Conservation (phyloP, 2,329 filamentous ascomycete species). For the Colletotrichum truncatum region DNA sequence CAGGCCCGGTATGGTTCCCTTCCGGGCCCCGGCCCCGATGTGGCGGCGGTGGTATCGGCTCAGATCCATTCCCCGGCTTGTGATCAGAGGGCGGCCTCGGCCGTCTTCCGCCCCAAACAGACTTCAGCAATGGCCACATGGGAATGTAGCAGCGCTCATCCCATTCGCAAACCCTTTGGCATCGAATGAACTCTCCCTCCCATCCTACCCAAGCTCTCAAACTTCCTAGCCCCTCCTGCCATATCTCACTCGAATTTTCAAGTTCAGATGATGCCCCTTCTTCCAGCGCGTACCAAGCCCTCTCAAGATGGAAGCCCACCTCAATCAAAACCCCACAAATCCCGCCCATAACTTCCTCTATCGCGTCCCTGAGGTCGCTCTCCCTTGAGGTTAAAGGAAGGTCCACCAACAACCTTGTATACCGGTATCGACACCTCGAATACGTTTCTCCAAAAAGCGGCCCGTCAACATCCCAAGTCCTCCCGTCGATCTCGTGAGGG, state of each 20-base stretch:
- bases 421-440: conserved; percentile 51
- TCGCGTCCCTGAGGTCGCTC: conserved; percentile 44
- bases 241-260: conserved; percentile 22
- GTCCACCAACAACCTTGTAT: conserved; percentile 45
- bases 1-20: neutral
- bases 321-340: conserved; percentile 52
- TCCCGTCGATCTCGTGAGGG: conserved; percentile 36
- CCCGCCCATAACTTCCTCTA: conserved; percentile 49
- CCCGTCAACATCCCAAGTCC: conserved; percentile 43
- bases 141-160: conserved; percentile 58
- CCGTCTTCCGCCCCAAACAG: conserved; percentile 14
- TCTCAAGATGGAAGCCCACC: conserved; percentile 53
- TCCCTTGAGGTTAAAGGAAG: conserved; percentile 45
- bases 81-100: conserved; percentile 20
- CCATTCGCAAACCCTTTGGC: conserved; percentile 48
- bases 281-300: conserved; percentile 44
- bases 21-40: neutral
- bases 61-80: conserved; percentile 13
- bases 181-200: conserved; percentile 55
- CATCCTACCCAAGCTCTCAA: conserved; percentile 60
- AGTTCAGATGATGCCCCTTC: neutral
- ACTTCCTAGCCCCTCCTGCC: conserved; percentile 47
- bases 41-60: conserved; percentile 16
- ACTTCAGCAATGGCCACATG: conserved; percentile 55
- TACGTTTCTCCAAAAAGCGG: conserved; percentile 46